These are phyloP conservation scores for Chrysoporthe puriensis DNA, from an alignment of 2,329 filamentous ascomycete species.

Conservation along the genomic window DNA sequence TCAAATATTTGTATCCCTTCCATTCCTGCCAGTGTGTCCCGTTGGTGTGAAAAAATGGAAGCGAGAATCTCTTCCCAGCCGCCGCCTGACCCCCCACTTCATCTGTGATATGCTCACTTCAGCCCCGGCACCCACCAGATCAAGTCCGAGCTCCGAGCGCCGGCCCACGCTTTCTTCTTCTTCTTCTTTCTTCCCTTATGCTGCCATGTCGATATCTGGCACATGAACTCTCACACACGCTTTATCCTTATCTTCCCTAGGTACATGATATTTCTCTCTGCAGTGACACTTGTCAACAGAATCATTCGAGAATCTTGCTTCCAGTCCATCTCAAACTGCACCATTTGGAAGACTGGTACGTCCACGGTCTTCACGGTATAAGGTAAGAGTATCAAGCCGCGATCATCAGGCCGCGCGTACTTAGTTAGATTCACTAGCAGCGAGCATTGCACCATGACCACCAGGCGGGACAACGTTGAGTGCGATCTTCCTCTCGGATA, in stretches of 20 bases:
- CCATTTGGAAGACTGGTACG: too few relatives aligned
- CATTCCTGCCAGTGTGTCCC: too few relatives aligned
- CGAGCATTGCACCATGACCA: not conserved
- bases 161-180: not conserved
- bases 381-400: too few relatives aligned
- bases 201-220: not conserved
- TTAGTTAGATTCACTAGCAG: too few relatives aligned
- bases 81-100: too few relatives aligned
- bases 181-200: not conserved
- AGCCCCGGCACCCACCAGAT: not conserved
- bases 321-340: too few relatives aligned
- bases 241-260: not conserved
- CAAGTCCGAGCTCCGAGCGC: not conserved
- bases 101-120: not conserved
- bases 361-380: too few relatives aligned
- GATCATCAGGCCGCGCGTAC: too few relatives aligned
- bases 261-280: not conserved
- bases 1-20: too few relatives aligned
- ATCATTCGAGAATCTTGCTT: too few relatives aligned
- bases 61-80: too few relatives aligned
- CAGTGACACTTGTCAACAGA: not conserved
- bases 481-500: constrained; percentile 35
- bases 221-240: not conserved
- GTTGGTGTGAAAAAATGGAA: too few relatives aligned
- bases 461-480: not conserved